Evolutionary conservation across 371 early-diverging fungal species (phyloP), one percentile per base, ranked within the genome.

Genomic region (Circinella umbellata): DNA sequence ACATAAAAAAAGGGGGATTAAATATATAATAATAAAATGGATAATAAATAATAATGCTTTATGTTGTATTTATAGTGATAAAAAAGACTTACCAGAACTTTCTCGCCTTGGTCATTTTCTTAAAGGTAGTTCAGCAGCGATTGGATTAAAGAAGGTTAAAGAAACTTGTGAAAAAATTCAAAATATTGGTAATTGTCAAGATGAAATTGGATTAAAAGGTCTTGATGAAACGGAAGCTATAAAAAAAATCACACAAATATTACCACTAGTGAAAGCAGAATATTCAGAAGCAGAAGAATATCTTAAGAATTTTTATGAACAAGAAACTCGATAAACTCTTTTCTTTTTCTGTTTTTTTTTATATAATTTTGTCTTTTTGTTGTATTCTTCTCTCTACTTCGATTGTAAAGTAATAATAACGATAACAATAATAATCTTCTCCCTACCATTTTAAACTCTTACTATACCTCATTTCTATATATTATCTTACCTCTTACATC

Each of bases 81-180:
- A 74, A 46, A 86, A 90, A 60, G 91, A 97, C 73, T 81, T 96
- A 14, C 68, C 75, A 0, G 83, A 87, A 70, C 83, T 96, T 13
- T 93, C 94, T 20, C 81, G 89, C 53, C 85, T 94, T 47, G 97
- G 96, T 4, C 97, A 97, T 71, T 97, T 94, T 72, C 83, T 96
- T 59, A 97, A 97, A 74, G 97, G 97, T 17, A 92, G 93, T 65
- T 95, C 96, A 27, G 95, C 95, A 15, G 92, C 95, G 6, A 86
- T 97, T 55, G 97, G 97, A 11, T 78, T 97, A 54, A 89, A 78
- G 67, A 92, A 91, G 79, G 92, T 97, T 63, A 90, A 90, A 70
- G 90, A 85, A 61, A 88, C 90, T 36, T 96, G 95, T 75, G 96
- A 95, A 79, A 87, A 91, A 68, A 92, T 97, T 49, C 95, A 97